A percentile compares a stretch with the other conserved stretches of the same genome.
phyloP scores from a whole-genome alignment of 2,329 filamentous ascomycete genomes.

The Xylariaceae sp. region DNA sequence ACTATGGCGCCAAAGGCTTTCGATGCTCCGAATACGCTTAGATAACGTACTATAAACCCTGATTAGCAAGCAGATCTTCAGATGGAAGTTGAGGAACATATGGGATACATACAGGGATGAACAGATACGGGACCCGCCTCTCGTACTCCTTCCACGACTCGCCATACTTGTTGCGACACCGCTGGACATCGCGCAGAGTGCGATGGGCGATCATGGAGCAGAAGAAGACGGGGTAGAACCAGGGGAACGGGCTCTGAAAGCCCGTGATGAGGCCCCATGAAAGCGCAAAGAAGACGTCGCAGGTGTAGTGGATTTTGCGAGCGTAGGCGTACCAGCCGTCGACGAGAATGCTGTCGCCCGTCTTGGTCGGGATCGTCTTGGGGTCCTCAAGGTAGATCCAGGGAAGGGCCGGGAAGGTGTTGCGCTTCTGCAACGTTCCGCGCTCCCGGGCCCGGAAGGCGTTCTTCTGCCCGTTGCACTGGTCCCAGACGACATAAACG shows the following conservation, averaged over 20 bases:
- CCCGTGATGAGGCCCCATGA: slow-evolving; percentile 50
- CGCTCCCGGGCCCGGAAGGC: slow-evolving; percentile 78
- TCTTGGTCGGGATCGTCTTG: slow-evolving; percentile 66
- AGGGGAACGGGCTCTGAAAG: slow-evolving; percentile 70
- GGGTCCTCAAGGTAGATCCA: slow-evolving; percentile 83
- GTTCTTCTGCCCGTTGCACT: slow-evolving; percentile 90
- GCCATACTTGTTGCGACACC: slow-evolving; percentile 74
- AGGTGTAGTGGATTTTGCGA: slow-evolving; percentile 56
- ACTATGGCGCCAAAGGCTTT: too few species aligned
- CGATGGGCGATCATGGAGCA: slow-evolving; percentile 75
- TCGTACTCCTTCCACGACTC: slow-evolving; percentile 80
- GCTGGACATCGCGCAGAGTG: slow-evolving; percentile 68
- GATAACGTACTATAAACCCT: slow-evolving; percentile 3
- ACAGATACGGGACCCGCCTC: slow-evolving; percentile 73
- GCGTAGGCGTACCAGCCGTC: slow-evolving; percentile 82
- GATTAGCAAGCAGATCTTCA: background rate
- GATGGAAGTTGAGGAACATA: background rate
- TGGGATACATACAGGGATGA: slow-evolving; percentile 49
- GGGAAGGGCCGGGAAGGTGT: slow-evolving; percentile 84
- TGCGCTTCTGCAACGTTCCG: slow-evolving; percentile 65
- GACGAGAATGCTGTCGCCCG: slow-evolving; percentile 72
- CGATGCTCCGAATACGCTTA: too few species aligned
- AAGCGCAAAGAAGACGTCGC: slow-evolving; percentile 45
- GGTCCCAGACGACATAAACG: slow-evolving; percentile 90
- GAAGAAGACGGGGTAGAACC: slow-evolving; percentile 87